Evolutionary conservation across 176 grass and related monocot genomes (phyloP), one percentile per base, ranked within the genome.

Genomic region (Triticum timopheevii): DNA sequence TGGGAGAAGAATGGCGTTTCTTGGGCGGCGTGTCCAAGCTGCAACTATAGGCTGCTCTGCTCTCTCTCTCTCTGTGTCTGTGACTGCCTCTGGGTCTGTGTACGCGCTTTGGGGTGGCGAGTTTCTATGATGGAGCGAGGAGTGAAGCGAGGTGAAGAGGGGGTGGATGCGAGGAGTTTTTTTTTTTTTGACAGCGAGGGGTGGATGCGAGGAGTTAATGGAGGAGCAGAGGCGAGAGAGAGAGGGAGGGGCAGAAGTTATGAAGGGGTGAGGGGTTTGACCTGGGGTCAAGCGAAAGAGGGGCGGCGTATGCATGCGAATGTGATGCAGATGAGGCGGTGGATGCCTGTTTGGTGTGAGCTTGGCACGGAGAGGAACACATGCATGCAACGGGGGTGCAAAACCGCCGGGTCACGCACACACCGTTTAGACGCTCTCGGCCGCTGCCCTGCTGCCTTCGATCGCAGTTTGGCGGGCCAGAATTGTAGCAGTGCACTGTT

Each of bases 341-440:
- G 63, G 73, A 77, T 77, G 74, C 47, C 67, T 52, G 59, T 85
- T 85, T 92, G 81, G 85, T 88, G 81, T 92, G 89, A 84, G 72
- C 80, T 13, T 75, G 40, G 84, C 39, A 12, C 23, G 38, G 24
- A 28, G 61, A 28, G 23, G 74, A 65, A 24, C 50, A 45, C 13
- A 10, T 47, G 52, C 59, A 61, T 66, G 62, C 61, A 67, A 23
- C 42, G 13, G 22, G 13, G 38, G 4, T 65, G 77, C 22, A 1
- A 62, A 62, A 40, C 77, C 33, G 77, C 56, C 74, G 1, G 11
- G 13, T 63, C 36, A 80, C 63, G 77, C 77, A 39, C 76, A 78
- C 76, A 38, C n/a, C 13, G 59, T 65, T 64, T 28, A 65, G 8
- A 52, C 16, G 49, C 49, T 52, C 49, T 16, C 49, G 15, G 5